Conservation (phyloP, 352 stramenopile species). For the Phytopythium helicoides region DNA sequence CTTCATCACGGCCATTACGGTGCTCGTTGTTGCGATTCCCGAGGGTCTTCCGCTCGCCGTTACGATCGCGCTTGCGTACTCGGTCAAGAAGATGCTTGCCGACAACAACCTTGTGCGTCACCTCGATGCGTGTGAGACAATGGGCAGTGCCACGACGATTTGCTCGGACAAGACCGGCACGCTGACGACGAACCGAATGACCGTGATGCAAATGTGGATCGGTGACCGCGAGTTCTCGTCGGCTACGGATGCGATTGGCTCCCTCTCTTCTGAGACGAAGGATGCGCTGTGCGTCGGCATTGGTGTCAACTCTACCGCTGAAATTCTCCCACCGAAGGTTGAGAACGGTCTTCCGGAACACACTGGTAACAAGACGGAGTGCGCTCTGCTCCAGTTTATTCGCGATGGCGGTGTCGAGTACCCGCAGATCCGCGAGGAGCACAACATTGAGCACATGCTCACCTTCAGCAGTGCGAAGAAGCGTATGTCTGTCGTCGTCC, state of each 20-base stretch:
- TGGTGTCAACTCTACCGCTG: constrained; percentile 69
- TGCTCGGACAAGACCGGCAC: constrained; percentile 98
- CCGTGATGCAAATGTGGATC: constrained; percentile 90
- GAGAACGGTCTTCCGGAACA: constrained; percentile 56
- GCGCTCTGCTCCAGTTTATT: constrained; percentile 66
- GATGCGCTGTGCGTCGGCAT: constrained; percentile 69
- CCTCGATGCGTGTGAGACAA: constrained; percentile 89
- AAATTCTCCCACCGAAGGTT: constrained; percentile 58
- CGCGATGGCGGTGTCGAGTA: constrained; percentile 74
- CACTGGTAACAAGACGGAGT: constrained; percentile 84
- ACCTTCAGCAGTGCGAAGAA: constrained; percentile 86
- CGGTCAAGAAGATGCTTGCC: constrained; percentile 90
- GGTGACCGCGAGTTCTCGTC: constrained; percentile 55
- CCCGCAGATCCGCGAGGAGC: constrained; percentile 35
- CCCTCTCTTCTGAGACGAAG: constrained; percentile 58
- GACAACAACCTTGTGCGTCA: constrained; percentile 92
- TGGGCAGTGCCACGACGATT: constrained; percentile 95
- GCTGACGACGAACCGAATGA: constrained; percentile 98
- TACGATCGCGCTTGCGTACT: constrained; percentile 96
- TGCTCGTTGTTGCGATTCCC: constrained; percentile 96
- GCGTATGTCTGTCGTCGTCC: constrained; percentile 73
- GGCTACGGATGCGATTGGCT: constrained; percentile 36
- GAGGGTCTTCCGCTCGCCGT: constrained; percentile 97
- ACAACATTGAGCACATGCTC: constrained; percentile 68
- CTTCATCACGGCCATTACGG: constrained; percentile 87